Base-by-base conservation (phyloP, 768 basidiomycete genomes). In the Tulasnella sp. region DNA sequence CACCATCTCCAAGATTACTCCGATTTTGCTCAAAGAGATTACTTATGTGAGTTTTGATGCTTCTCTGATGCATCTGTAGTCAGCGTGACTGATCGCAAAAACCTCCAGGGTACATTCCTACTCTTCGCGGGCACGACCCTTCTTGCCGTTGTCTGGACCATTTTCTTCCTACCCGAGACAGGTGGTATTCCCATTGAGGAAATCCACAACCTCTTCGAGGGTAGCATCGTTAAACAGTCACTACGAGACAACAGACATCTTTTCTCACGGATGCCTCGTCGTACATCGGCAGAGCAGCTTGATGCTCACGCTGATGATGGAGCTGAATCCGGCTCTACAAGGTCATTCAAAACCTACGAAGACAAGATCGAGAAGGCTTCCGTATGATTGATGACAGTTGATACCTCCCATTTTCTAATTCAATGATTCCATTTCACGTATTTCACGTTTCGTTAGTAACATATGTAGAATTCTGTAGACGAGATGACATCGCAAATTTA, bases 1-100 rank as follows among this genome's bases (percentile, higher is more conserved):
- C 58, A 70, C 64, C 7, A 70, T 73, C 32, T 70, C 70, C 15
- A 70, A 71, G 46, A 34, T 70, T 31, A 72, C 70, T 15, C 69
- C 69, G 4, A 63, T 63, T 27, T 66, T 69, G 63, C 61, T 69
- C 28, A 47, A 53, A 16, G 15, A 22, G 5, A 29, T 49, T 19
- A 37, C 48, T 41, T 37, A 35, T n/a, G n/a, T n/a, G n/a, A n/a
- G n/a, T n/a, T n/a, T n/a, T n/a, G n/a, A n/a, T n/a, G n/a, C n/a
- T n/a, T n/a, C n/a, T n/a, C n/a, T n/a, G n/a, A n/a, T n/a, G n/a
- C n/a, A n/a, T n/a, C n/a, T n/a, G n/a, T n/a, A n/a, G n/a, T n/a
- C n/a, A n/a, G n/a, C n/a, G n/a, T n/a, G n/a, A n/a, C n/a, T n/a
- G n/a, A n/a, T n/a, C n/a, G n/a, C n/a, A n/a, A n/a, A n/a, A n/a